Evolutionary conservation across 768 basidiomycete genomes (phyloP), one percentile per base, ranked within the genome.

Genomic region (Agaricus blazei): DNA sequence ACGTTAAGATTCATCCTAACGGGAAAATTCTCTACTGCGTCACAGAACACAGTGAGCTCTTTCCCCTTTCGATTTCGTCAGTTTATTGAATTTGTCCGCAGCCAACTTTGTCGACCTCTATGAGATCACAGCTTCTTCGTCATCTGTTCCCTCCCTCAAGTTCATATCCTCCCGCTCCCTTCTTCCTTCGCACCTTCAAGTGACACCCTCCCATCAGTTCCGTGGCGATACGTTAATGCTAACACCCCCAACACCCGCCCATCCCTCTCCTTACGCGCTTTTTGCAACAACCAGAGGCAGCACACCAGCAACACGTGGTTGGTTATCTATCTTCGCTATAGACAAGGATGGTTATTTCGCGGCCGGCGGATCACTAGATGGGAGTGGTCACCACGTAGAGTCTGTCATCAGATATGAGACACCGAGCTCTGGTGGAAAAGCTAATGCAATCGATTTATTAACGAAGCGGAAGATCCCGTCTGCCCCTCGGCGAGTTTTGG

Each of bases 1-100:
- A 82, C 63, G 66, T 81, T 56, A 79, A 78, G 57, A 60, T 81
- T 1, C 78, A 80, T 57, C 79, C 80, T 0, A 79, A 79, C 57
- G 79, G 79, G 0, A 73, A 70, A 46, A 59, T 80, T 0, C 61
- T 82, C 8, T 82, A 82, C 58, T 76, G 71, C 53, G 72, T 81
- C 11, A 79, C 79, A 3, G 81, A 82, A 58, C 80, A 82, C 45
- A 72, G 78, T 79, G 56, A 55, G 76, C 64, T 24, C 45, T 47
- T 43, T 24, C 29, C 40, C 27, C 50, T 28, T 9, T 24, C 15
- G 27, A 19, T 8, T n/a, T 43, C 28, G 54, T 9, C 38, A 29
- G 24, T 19, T 29, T 23, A 0, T 36, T 19, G 11, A 28, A 4
- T 29, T 31, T 12, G 15, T 37, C 44, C 15, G 12, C 24, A 80